These are phyloP conservation scores for Lineolata rhizophorae DNA, from an alignment of 495 filamentous ascomycete species.

Conservation along the genomic window DNA sequence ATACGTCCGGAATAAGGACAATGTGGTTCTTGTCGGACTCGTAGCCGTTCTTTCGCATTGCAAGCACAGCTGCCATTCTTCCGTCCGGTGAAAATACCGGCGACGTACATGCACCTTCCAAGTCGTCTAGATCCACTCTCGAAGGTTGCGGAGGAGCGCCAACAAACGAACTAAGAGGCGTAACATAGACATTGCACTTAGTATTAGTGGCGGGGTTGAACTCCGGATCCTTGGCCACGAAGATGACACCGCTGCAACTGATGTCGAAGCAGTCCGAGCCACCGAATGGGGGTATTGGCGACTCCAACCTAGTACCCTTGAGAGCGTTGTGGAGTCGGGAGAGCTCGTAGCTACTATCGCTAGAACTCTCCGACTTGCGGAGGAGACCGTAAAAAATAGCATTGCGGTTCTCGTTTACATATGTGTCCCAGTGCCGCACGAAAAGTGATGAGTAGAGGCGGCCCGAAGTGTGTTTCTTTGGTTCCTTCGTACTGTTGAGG, in stretches of 20 bases:
- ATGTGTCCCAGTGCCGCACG: constrained; percentile 40
- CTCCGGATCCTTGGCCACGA: constrained; percentile 67
- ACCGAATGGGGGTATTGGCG: constrained; percentile 34
- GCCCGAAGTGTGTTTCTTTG: constrained; percentile 28
- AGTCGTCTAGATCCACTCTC: constrained; percentile 22
- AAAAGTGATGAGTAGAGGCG: constrained; percentile 32
- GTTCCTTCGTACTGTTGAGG: constrained; percentile 30
- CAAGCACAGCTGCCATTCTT: constrained; percentile 42
- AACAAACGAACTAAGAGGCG: constrained; percentile 21
- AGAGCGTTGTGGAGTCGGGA: constrained; percentile 34
- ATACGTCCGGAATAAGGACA: constrained; percentile 29
- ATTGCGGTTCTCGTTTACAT: constrained; percentile 18
- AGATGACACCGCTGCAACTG: constrained; percentile 37
- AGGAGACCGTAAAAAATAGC: constrained; percentile 53
- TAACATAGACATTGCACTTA: constrained; percentile 53
- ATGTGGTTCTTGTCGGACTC: constrained; percentile 76
- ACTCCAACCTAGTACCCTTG: constrained; percentile 30
- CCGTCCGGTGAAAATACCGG: constrained; percentile 63
- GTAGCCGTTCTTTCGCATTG: constrained; percentile 52
- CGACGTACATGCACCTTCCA: constrained; percentile 49
- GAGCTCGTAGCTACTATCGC: constrained; percentile 22
- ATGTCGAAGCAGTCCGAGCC: constrained; percentile 38
- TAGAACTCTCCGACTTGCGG: constrained; percentile 19
- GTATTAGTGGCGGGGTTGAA: constrained; percentile 63
- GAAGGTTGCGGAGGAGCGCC: not conserved